phyloP scores from a whole-genome alignment of 2,329 filamentous ascomycete genomes.

The Exserohilum rostratum region DNA sequence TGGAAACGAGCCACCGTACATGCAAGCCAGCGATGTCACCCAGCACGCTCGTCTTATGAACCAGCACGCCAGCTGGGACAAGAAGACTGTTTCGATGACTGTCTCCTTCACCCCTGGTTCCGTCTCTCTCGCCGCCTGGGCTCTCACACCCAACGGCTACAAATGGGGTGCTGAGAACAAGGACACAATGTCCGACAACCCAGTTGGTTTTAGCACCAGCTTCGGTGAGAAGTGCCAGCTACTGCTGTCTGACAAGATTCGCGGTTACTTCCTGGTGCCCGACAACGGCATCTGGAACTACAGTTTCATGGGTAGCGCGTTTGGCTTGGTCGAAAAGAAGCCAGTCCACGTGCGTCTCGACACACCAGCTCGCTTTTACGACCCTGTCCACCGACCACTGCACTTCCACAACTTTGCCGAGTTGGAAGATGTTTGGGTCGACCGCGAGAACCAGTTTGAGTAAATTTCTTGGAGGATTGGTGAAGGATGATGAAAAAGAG shows the following conservation, averaged over 20 bases:
- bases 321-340: constrained; percentile 88
- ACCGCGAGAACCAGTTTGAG: constrained; percentile 90
- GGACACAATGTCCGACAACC: constrained; percentile 89
- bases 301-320: constrained; percentile 93
- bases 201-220: constrained; percentile 86
- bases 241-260: constrained; percentile 88
- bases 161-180: constrained; percentile 98
- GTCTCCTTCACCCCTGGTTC: constrained; percentile 97
- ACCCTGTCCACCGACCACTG: constrained; percentile 85
- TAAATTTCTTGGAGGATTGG: not conserved
- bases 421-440: constrained; percentile 95
- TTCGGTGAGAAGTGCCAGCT: constrained; percentile 98
- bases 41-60: constrained; percentile 91
- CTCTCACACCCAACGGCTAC: constrained; percentile 87
- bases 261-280: constrained; percentile 94
- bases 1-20: constrained; percentile 93
- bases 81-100: constrained; percentile 91
- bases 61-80: constrained; percentile 78
- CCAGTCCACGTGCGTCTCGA: constrained; percentile 91
- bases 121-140: constrained; percentile 92
- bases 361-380: constrained; percentile 86
- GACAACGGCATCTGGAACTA: constrained; percentile 95
- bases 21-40: constrained; percentile 93
- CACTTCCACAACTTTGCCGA: constrained; percentile 99
- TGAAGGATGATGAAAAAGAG: not conserved